Evolutionary conservation across 2,329 filamentous ascomycete species (phyloP), one percentile per base, ranked within the genome.

Genomic region (Fusarium sp.): DNA sequence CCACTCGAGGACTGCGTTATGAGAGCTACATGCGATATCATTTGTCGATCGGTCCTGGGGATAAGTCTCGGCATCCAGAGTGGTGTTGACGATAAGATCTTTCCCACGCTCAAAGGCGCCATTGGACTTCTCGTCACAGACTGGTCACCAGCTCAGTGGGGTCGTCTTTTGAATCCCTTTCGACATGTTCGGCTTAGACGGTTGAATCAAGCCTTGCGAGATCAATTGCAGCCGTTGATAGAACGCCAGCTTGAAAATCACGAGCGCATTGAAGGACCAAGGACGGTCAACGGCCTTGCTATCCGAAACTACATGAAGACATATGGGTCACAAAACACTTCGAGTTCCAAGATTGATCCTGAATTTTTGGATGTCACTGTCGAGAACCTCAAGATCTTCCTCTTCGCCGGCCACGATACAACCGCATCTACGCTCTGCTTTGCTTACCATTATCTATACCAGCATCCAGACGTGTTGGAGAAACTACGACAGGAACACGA

Each of bases 381-480:
- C 20, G 53, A 49, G 10, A 43, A 61, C 1, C 17, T 61, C 2
- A 58, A 57, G 5, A 61, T 61, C 6, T 61, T 61, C 3, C 53
- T 61, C 7, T 61, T 61, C 15, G 57, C 53, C 6, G 53, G 57
- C 13, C 57, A 61, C 19, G 53, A 61, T 19, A 57, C 57, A 2
- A 61, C 57, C 2, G 45, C 57, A 4, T 50, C 37, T 2, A 57
- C 45, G 0, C 45, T 57, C 4, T 61, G 53, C 11, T 61, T 50
- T 28, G 44, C 44, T 30, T 58, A 61, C 24, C 24, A 45, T 4
- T 39, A 58, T 26, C 39, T 58, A 10, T 7, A 51, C 19, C 28
- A 37, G 1, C 45, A 46, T 13, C 45, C 26, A 1, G 13, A 40
- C 2, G 20, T 26, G 0, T 40, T 52, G 6, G 20, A 37, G 3